Evolutionary conservation across 495 filamentous ascomycete species (phyloP), one percentile per base, ranked within the genome.

Genomic region (Penicillium atrosanguineum): DNA sequence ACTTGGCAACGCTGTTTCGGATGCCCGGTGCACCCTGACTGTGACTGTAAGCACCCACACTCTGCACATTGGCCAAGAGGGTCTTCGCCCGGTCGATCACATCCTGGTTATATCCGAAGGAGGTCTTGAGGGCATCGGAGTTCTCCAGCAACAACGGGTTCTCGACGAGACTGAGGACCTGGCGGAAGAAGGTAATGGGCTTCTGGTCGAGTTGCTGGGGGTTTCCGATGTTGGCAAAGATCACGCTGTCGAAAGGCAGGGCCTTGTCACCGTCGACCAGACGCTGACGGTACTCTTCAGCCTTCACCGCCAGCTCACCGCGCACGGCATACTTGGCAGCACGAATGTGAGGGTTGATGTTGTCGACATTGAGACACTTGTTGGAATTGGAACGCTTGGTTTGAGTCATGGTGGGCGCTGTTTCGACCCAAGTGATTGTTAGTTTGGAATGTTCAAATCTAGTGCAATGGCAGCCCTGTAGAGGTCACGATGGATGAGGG

Each of bases 121-220:
- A 59, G 53, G 67, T 80, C 64, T 75, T 85, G 71, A 81, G 84
- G 21, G 69, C 83, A 57, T 91, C 83, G 61, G 88, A 80, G 53
- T 91, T 83, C 61, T 96, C 82, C 48, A 98, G 76, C 8, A 98
- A 77, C 41, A 71, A 56, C 4, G 94, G 94, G 77, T 97, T 90
- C 74, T 98, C 94, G 49, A 98, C 77, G 44, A 98, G 72, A 77
- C 91, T 96, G 64, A 95, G 80, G 11, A 97, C 95, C 75, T 98
- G 95, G 50, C 94, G 86, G 86, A 98, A 95, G 81, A 95, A 98
- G 59, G 93, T 97, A 64, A 98, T 91, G 60, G 94, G 94, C 79
- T 96, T 94, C 79, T 98, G 94, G 73, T 95, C 94, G 50, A 98
- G 86, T 73, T 97, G 95, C 68, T 98, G 94, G 7, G 95, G 94